Conservation (phyloP, 2,329 filamentous ascomycete species). For the Zelopaecilomyces penicillatus region DNA sequence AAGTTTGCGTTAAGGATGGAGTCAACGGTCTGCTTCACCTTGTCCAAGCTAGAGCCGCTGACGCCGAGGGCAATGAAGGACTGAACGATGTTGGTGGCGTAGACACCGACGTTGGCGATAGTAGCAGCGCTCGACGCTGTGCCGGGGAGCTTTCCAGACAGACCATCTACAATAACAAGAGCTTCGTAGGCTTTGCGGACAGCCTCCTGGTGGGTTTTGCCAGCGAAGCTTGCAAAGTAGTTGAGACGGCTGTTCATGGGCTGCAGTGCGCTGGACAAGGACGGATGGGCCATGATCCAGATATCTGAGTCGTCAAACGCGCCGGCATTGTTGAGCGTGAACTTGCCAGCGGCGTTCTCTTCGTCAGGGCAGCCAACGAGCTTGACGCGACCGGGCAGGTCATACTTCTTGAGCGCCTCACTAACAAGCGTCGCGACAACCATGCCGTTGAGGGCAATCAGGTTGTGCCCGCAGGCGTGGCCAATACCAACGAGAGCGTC, state of each 20-base stretch:
- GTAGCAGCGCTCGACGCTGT: conserved; percentile 8
- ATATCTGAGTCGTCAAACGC: conserved; percentile 10
- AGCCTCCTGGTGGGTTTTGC: conserved; percentile 9
- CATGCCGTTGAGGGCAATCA: conserved; percentile 12
- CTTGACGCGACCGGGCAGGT: conserved; percentile 10
- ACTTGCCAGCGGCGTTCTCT: conserved; percentile 13
- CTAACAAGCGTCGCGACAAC: conserved; percentile 7
- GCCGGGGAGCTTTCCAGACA: conserved; percentile 6
- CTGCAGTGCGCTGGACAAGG: conserved; percentile 9
- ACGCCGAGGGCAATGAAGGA: conserved; percentile 9
- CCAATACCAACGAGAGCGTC: conserved; percentile 10
- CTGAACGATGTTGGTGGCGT: conserved; percentile 12
- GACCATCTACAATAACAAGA: conserved; percentile 6
- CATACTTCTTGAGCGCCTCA: conserved; percentile 9
- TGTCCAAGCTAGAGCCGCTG: conserved; percentile 3
- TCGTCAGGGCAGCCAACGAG: conserved; percentile 11
- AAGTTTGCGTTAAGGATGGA: conserved; percentile 8
- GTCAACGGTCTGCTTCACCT: conserved; percentile 8
- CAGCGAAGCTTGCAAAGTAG: conserved; percentile 9
- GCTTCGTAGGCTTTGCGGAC: conserved; percentile 11
- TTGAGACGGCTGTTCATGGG: conserved; percentile 14
- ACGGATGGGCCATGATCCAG: conserved; percentile 14
- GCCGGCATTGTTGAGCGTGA: conserved; percentile 9
- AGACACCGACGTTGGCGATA: conserved; percentile 12
- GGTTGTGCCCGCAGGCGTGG: conserved; percentile 13